Conservation (phyloP, 2,329 filamentous ascomycete genomes). For the Diaporthe vexans region DNA sequence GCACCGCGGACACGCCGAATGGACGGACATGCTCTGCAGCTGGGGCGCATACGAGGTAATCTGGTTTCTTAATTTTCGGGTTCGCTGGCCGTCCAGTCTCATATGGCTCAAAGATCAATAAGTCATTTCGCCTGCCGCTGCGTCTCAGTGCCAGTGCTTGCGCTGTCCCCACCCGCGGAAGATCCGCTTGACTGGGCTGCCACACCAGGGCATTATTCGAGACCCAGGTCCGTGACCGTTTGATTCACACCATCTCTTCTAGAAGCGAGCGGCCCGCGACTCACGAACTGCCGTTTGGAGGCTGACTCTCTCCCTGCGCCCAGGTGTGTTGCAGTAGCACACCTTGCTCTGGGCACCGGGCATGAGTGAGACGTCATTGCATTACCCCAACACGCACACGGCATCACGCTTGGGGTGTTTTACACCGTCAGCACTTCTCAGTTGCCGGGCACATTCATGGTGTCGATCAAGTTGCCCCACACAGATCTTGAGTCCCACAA, state of each 20-base stretch:
- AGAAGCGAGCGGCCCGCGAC: constrained; percentile 12
- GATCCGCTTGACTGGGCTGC: constrained; percentile 18
- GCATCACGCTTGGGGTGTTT: constrained; percentile 24
- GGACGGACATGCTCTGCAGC: constrained; percentile 7
- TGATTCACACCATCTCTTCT: constrained; percentile 10
- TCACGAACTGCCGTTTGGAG: constrained; percentile 21
- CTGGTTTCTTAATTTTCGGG: neutral
- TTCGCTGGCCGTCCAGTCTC: constrained; percentile 8
- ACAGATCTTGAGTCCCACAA: constrained; percentile 14
- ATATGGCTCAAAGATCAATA: neutral
- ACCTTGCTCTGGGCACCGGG: constrained; percentile 2
- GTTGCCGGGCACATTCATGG: constrained; percentile 12
- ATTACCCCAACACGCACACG: constrained; percentile 15
- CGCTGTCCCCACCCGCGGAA: constrained; percentile 24
- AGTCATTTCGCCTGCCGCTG: constrained; percentile 33
- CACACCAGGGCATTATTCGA: constrained; percentile 11
- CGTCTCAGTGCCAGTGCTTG: constrained; percentile 7
- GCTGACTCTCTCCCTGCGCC: neutral
- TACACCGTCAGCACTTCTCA: constrained; percentile 5
- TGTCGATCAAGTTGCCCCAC: constrained; percentile 28
- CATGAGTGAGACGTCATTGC: neutral
- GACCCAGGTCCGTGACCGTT: constrained; percentile 12
- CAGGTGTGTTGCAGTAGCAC: constrained; percentile 16
- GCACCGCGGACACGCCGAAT: constrained; percentile 23
- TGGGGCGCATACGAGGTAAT: constrained; percentile 30